Evolutionary conservation across 2,329 filamentous ascomycete genomes (phyloP), one percentile per base, ranked within the genome.

Genomic region (Oidium heveae): DNA sequence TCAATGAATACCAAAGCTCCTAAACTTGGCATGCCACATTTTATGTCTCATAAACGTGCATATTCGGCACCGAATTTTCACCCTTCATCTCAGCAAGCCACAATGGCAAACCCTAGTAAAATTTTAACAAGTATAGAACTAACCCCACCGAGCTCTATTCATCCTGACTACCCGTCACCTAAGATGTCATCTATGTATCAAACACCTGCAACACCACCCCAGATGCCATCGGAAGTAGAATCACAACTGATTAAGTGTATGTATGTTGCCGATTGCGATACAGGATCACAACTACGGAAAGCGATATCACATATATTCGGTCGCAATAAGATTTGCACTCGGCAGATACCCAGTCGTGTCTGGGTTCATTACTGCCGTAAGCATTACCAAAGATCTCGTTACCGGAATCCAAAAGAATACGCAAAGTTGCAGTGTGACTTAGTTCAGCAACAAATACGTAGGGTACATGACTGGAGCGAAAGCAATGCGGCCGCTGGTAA

Each of bases 321-420:
- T 22, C 77, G 86, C 39, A 91, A 91, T 71, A 91, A 91, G 67
- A 72, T 75, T 8, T 82, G 79, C 62, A 91, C 85, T 0, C 74
- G 80, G 36, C 71, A 73, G 47, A 84, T 91, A 52, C 82, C 82
- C 0, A 68, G 74, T 6, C 67, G 75, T 22, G 74, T 85, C 1
- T 89, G 84, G 84, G 77, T 86, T 0, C 77, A 82, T 61, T 82
- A 77, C 63, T 91, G 86, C 65, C 77, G 85, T 37, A 88, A 88
- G 63, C 82, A 88, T 63, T 91, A 91, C 64, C 86, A 91, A 66
- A 77, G 84, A 7, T 74, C 74, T 46, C 73, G 81, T 0, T 88
- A 87, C 63, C 74, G 81, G n/a, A 79, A 79, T 54, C 71, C 72
- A 1, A 69, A 72, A 36, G 73, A 79, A 22, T 76, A 82, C 64